Evolutionary conservation across 306 rosid species (phyloP), one percentile per base, ranked within the genome.

Genomic region (Rosa chinensis): DNA sequence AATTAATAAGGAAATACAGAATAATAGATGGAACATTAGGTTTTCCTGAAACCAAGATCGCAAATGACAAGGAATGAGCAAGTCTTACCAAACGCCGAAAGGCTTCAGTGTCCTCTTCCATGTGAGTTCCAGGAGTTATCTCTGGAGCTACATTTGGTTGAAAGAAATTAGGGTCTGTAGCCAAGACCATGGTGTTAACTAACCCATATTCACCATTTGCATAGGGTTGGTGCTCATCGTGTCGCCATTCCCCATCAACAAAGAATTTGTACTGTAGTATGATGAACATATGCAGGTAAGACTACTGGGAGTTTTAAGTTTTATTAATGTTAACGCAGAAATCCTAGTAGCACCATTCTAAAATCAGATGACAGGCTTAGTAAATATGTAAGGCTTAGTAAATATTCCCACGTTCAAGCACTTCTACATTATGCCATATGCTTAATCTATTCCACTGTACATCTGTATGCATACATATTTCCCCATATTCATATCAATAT

Each of bases 181-280:
- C 89, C 87, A 90, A 78, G 48, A 85, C 80, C 69, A 91, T 79
- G n/a, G 99, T 91, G 82, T 96, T 96, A 83, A 90, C 98, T 69
- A 88, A 62, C 84, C 99, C 99, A 73, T 80, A 87, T 53, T 93
- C 99, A 72, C 97, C 93, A 76, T 85, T 78, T 82, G 82, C 81
- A 59, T 64, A 86, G 66, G 93, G 89, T 67, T 90, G 97, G 84
- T 87, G 95, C 80, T 93, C 98, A 66, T 93, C 99, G 62, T 96
- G 92, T 74, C 91, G 88, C 99, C 99, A 96, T 81, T 90, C 96
- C 79, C 97, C 98, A 88, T 96, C 99, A 80, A 96, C 98, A 86
- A 61, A 96, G 87, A 96, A 96, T 82, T 96, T 96, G 89, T 87
- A 96, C 99, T 96, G 98, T 95, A 90, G 79, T 74, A 78, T 45